These are phyloP conservation scores for Alternaria sp. DNA, from an alignment of 2,329 filamentous ascomycete species.

Conservation along the genomic window DNA sequence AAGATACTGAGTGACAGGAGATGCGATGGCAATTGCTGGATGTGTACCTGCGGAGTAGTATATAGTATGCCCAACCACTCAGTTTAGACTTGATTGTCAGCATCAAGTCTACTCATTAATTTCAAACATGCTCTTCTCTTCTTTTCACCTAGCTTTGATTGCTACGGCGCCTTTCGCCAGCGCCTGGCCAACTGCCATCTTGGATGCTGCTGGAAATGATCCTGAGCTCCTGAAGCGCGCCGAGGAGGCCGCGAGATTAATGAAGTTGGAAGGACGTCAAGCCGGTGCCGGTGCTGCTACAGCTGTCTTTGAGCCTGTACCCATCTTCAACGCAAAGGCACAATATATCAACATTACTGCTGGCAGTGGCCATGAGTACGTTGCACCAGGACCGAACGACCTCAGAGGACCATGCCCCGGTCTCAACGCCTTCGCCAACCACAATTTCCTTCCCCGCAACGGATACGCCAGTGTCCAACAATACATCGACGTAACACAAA, in stretches of 20 bases:
- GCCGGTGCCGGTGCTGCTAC: slow-evolving; percentile 33
- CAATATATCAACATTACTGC: slow-evolving; percentile 31
- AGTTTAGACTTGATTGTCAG: neutral
- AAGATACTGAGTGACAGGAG: neutral
- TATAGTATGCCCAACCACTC: slow-evolving; percentile 7
- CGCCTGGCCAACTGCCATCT: slow-evolving; percentile 35
- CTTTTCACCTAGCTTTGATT: slow-evolving; percentile 19
- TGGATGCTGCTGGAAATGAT: slow-evolving; percentile 33
- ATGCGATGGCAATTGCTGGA: neutral
- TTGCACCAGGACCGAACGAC: slow-evolving; percentile 34
- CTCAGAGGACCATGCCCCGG: slow-evolving; percentile 39
- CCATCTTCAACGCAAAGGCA: slow-evolving; percentile 31
- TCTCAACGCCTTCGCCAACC: slow-evolving; percentile 39
- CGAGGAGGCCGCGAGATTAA: slow-evolving; percentile 23
- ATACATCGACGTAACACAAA: slow-evolving; percentile 32
- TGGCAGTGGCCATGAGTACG: slow-evolving; percentile 36
- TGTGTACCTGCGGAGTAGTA: slow-evolving; percentile 1
- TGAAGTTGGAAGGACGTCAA: slow-evolving; percentile 23
- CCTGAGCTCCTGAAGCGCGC: slow-evolving; percentile 29
- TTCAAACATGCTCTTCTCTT: slow-evolving; percentile 28
- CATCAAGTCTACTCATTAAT: slow-evolving; percentile 4
- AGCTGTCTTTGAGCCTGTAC: slow-evolving; percentile 31
- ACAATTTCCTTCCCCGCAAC: slow-evolving; percentile 35
- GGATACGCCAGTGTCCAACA: slow-evolving; percentile 34
- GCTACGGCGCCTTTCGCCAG: slow-evolving; percentile 21